phyloP scores from a whole-genome alignment of 2,329 filamentous ascomycete genomes.

The Aureobasidium sp. region DNA sequence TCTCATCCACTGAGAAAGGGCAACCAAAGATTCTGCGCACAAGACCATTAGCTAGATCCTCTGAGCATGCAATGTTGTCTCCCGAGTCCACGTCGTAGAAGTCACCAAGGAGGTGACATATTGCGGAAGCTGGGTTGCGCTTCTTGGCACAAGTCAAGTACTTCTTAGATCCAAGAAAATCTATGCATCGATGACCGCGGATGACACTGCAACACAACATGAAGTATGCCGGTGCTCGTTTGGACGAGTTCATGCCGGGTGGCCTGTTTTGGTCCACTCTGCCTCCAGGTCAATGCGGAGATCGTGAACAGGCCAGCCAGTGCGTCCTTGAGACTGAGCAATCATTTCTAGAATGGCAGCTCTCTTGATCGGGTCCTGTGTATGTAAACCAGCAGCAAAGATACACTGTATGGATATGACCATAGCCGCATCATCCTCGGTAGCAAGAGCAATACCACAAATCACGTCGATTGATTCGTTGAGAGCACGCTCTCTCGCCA shows the following conservation, averaged over 20 bases:
- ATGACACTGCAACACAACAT: not conserved
- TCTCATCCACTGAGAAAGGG: not conserved
- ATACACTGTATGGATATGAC: slow-evolving; percentile 41
- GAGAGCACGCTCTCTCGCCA: slow-evolving; percentile 34
- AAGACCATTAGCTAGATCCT: too few relatives aligned
- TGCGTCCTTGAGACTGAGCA: slow-evolving; percentile 28
- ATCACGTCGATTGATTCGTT: slow-evolving; percentile 40
- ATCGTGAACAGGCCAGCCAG: slow-evolving; percentile 30
- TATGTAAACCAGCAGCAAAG: slow-evolving; percentile 38
- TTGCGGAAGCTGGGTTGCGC: too few relatives aligned
- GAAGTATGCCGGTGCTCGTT: too few relatives aligned
- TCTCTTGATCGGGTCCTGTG: slow-evolving; percentile 33
- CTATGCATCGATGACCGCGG: not conserved
- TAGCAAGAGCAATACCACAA: slow-evolving; percentile 42
- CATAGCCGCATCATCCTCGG: slow-evolving; percentile 36
- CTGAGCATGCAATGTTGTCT: not conserved
- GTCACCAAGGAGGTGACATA: too few relatives aligned
- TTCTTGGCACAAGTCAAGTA: too few relatives aligned
- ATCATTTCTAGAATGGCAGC: slow-evolving; percentile 31
- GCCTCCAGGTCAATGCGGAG: slow-evolving; percentile 7
- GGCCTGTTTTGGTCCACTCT: not conserved
- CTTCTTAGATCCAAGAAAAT: too few relatives aligned
- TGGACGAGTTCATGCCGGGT: not conserved
- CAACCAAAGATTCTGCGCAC: too few relatives aligned
- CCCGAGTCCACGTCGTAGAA: not conserved